These are phyloP conservation scores for Brasenia schreberi DNA, from an alignment of 164 flowering plant species.

Conservation along the genomic window DNA sequence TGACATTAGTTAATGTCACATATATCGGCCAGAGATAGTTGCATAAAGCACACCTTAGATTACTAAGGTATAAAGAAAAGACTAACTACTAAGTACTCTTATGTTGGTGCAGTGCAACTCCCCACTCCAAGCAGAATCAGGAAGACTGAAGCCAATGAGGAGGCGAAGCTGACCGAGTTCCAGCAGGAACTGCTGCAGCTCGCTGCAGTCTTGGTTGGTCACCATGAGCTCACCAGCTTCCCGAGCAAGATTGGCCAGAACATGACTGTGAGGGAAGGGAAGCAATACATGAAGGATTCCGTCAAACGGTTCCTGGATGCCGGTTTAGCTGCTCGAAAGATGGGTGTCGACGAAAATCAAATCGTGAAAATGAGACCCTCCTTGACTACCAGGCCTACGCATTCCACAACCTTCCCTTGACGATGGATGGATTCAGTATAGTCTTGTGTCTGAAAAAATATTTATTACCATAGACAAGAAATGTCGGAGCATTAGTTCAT, in stretches of 20 bases:
- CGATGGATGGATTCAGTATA: neutral
- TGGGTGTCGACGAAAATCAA: conserved; percentile 62
- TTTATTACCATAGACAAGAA: too few relatives aligned
- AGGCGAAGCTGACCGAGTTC: conserved; percentile 54
- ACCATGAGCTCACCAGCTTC: conserved; percentile 33
- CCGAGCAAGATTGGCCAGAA: conserved; percentile 31
- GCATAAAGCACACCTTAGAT: too few relatives aligned
- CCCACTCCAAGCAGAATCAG: conserved; percentile 59
- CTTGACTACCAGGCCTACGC: conserved; percentile 43
- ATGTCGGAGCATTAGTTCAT: too few relatives aligned
- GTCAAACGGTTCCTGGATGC: conserved; percentile 58
- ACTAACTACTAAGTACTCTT: neutral
- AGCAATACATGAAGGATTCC: conserved; percentile 56
- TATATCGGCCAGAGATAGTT: neutral
- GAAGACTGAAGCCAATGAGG: conserved; percentile 43
- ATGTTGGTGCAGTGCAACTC: conserved; percentile 30
- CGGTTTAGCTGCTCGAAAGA: conserved; percentile 36
- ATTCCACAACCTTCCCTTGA: conserved; percentile 5
- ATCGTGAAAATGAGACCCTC: conserved; percentile 74
- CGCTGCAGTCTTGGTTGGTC: conserved; percentile 73
- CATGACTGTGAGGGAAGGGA: conserved; percentile 60
- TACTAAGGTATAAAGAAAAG: too few relatives aligned
- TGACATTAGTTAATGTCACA: neutral
- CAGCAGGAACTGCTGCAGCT: conserved; percentile 73
- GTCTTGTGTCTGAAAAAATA: too few relatives aligned